Conservation (phyloP, 116 monocot species). For the Cymodocea nodosa region DNA sequence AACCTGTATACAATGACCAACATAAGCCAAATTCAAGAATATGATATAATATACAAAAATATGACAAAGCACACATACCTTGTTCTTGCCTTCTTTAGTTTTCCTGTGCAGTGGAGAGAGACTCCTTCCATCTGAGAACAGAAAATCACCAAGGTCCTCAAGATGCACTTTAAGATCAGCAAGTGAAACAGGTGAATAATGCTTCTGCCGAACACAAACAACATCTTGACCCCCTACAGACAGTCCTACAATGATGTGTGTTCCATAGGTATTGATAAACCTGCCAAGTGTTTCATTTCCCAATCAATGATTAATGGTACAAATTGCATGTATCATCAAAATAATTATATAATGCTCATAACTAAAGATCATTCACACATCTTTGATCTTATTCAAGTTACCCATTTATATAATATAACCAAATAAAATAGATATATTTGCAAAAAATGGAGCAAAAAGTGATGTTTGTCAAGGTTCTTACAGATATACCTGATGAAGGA, state of each 20-base stretch:
- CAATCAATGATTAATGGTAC: constrained; percentile 4
- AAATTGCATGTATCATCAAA: not conserved
- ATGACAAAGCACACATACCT: constrained; percentile 30
- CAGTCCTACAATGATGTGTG: constrained; percentile 85
- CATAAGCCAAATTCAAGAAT: constrained; percentile 3
- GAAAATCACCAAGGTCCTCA: constrained; percentile 71
- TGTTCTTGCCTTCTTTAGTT: constrained; percentile 60
- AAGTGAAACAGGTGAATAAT: constrained; percentile 9
- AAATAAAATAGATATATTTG: too few species aligned
- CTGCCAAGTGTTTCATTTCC: constrained; percentile 18
- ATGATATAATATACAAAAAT: not conserved
- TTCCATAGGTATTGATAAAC: constrained; percentile 83
- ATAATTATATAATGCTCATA: too few species aligned
- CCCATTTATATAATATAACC: not conserved
- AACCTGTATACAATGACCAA: constrained; percentile 31
- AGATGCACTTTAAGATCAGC: constrained; percentile 10
- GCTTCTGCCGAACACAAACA: constrained; percentile 11
- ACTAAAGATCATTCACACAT: too few species aligned
- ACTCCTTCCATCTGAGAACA: constrained; percentile 73
- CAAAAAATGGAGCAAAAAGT: too few species aligned
- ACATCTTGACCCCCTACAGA: constrained; percentile 84
- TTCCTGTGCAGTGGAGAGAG: constrained; percentile 60
- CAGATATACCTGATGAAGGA: too few species aligned
- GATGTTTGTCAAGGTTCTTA: too few species aligned
- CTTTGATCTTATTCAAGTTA: not conserved